Evolutionary conservation across 2,329 filamentous ascomycete species (phyloP).

Genomic region (Aureobasidium sp.): DNA sequence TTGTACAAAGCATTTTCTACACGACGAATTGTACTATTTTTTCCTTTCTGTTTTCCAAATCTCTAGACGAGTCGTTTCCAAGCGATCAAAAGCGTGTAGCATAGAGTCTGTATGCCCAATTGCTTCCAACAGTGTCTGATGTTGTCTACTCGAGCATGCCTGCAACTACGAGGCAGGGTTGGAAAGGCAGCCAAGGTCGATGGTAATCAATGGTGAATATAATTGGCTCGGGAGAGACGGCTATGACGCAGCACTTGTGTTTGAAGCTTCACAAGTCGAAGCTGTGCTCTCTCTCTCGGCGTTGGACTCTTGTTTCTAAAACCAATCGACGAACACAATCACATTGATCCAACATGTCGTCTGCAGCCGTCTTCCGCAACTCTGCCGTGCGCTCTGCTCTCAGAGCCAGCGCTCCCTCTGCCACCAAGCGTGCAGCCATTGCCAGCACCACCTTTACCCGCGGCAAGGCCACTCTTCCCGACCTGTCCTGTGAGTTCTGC

Average conservation of each 20-base stretch:
- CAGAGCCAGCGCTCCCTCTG: slow-evolving; percentile 57
- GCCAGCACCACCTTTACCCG: slow-evolving; percentile 71
- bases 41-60: background rate
- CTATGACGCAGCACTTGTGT: slow-evolving; percentile 5
- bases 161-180: background rate
- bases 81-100: slow-evolving; percentile 14
- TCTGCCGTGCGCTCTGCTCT: slow-evolving; percentile 64
- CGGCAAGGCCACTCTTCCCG: slow-evolving; percentile 87
- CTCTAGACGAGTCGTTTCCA: slow-evolving; percentile 1
- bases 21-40: slow-evolving; percentile 17
- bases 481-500: slow-evolving; percentile 61
- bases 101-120: slow-evolving; percentile 4
- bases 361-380: slow-evolving; percentile 67
- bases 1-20: slow-evolving; percentile 16
- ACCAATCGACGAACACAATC: background rate
- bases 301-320: background rate
- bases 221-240: background rate
- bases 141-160: background rate
- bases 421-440: slow-evolving; percentile 53
- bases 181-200: background rate
- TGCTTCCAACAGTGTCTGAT: background rate
- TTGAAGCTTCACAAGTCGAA: background rate
- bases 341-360: slow-evolving; percentile 56
- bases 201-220: background rate
- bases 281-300: background rate